These are phyloP conservation scores for Sparassis latifolia DNA, from an alignment of 1,284 basidiomycete genomes.

Conservation along the genomic window DNA sequence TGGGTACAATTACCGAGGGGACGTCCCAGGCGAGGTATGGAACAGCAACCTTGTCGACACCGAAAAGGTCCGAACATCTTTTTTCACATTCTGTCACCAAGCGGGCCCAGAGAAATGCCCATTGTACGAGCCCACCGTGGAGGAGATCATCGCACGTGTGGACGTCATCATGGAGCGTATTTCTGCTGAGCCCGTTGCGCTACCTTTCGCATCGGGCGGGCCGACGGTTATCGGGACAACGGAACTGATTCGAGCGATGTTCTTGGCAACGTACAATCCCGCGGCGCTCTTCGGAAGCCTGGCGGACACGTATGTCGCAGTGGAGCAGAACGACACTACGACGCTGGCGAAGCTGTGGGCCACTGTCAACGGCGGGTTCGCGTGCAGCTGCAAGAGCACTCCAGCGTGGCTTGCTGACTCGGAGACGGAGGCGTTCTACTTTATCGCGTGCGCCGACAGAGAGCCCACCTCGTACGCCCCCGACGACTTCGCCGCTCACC, in stretches of 20 bases:
- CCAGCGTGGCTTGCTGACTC: constrained; percentile 9
- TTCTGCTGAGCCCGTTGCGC: constrained; percentile 23
- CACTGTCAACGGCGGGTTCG: constrained; percentile 17
- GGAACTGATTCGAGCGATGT: constrained; percentile 22
- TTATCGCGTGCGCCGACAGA: constrained; percentile 37
- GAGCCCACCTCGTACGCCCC: constrained; percentile 21
- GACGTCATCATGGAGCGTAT: constrained; percentile 21
- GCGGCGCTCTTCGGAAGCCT: constrained; percentile 26
- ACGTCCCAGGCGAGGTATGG: neutral
- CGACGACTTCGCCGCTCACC: constrained; percentile 1
- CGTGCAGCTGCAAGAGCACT: constrained; percentile 23
- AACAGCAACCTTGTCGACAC: constrained; percentile 19
- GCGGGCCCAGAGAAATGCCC: constrained; percentile 32
- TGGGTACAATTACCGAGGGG: constrained; percentile 18
- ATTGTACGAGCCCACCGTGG: constrained; percentile 29
- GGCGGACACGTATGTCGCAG: constrained; percentile 30
- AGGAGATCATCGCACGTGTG: constrained; percentile 20
- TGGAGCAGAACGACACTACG: constrained; percentile 29
- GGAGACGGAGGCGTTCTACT: constrained; percentile 22
- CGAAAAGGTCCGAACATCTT: constrained; percentile 23
- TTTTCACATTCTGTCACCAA: constrained; percentile 30
- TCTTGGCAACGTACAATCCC: constrained; percentile 31
- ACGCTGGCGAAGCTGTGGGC: constrained; percentile 11
- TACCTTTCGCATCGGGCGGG: constrained; percentile 10
- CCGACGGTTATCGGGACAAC: constrained; percentile 10